phyloP scores from a whole-genome alignment of 371 early-diverging fungal genomes.

The Choanephora cucurbitarum region DNA sequence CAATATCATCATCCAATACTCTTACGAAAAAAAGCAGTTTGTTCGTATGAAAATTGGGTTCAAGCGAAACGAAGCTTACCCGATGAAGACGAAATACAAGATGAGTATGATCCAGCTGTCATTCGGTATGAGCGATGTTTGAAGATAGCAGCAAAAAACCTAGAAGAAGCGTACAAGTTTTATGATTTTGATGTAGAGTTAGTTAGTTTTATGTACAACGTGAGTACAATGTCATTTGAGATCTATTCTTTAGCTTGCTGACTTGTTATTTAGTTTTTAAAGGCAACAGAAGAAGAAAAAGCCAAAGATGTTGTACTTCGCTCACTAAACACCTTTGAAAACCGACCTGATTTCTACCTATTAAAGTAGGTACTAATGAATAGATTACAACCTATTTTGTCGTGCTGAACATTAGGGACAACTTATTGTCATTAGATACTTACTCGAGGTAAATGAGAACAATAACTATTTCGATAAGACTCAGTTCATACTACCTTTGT shows the following conservation, averaged over 20 bases:
- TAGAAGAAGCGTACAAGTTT: background rate
- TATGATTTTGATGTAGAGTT: constrained; percentile 7
- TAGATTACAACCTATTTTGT: no score
- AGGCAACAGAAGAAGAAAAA: background rate
- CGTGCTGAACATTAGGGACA: no score
- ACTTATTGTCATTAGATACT: background rate
- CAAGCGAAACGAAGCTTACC: constrained; percentile 1
- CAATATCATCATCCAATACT: constrained; percentile 14
- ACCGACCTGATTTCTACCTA: constrained; percentile 1
- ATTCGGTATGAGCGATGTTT: background rate
- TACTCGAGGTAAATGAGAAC: constrained; percentile 2
- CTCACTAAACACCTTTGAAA: background rate
- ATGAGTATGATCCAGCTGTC: background rate
- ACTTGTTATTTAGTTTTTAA: constrained; percentile 6
- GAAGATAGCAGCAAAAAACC: background rate
- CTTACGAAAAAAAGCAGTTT: constrained; percentile 12
- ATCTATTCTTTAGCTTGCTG: background rate
- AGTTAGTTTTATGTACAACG: background rate
- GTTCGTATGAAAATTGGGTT: constrained; percentile 11
- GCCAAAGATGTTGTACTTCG: background rate
- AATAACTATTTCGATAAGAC: constrained; percentile 1
- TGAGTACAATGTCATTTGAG: background rate
- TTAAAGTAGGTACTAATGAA: constrained; percentile 6
- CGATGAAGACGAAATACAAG: constrained; percentile 8
- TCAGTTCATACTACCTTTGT: constrained; percentile 2